Conservation (phyloP, 2,329 filamentous ascomycete genomes). For the Cladobotryum mycophilum region DNA sequence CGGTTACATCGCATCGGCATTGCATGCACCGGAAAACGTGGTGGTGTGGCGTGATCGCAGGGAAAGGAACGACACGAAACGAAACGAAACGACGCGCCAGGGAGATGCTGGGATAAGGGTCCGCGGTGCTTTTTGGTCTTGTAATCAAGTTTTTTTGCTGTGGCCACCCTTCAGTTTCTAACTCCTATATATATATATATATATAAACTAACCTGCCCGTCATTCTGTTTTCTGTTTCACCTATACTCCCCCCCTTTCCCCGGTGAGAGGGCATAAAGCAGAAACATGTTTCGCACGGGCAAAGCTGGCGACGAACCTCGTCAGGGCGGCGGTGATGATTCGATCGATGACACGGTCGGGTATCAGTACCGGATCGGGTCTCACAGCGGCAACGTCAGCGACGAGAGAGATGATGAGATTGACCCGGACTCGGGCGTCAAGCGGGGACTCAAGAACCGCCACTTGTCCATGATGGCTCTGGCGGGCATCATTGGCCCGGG, state of each 20-base stretch:
- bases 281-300: constrained; percentile 8
- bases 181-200: not conserved
- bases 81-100: not conserved
- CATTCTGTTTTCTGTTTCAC: not conserved
- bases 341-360: constrained; percentile 12
- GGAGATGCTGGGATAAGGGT: constrained; percentile 1
- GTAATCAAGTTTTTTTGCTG: too few relatives aligned
- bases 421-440: constrained; percentile 61
- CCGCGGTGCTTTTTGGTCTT: constrained; percentile 2
- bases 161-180: not conserved
- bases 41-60: constrained; percentile 8
- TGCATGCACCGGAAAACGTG: constrained; percentile 8
- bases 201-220: not conserved
- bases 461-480: constrained; percentile 60
- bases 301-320: constrained; percentile 10
- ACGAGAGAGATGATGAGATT: constrained; percentile 35
- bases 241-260: not conserved
- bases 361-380: constrained; percentile 11
- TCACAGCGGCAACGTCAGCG: constrained; percentile 16
- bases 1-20: not conserved
- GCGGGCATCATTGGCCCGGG: constrained; percentile 63
- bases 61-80: not conserved
- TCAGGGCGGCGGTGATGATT: constrained; percentile 10
- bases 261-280: not conserved
- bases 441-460: constrained; percentile 61